A percentile compares a stretch with the other conserved stretches of the same genome.
Evolutionary conservation across 139 green algal species (phyloP).

Genomic region (Astrephomene gubernaculifera): DNA sequence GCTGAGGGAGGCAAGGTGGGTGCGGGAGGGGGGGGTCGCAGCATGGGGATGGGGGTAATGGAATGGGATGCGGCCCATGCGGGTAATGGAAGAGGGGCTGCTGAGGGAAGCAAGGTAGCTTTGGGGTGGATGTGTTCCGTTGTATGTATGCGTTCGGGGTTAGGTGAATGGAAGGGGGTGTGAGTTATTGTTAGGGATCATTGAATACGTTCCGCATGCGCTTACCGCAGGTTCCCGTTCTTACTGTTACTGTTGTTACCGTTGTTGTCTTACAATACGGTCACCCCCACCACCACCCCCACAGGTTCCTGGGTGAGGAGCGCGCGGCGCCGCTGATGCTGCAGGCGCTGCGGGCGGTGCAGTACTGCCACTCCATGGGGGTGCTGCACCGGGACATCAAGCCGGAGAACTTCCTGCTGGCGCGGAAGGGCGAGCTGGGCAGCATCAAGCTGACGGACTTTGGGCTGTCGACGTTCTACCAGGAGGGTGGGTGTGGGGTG

Average conservation of each 20-base stretch:
- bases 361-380: constrained; percentile 54
- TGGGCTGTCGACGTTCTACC: constrained; percentile 78
- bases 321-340: constrained; percentile 46
- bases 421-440: not conserved
- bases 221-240: too few species aligned
- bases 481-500: constrained; percentile 48
- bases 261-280: not conserved
- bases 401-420: constrained; percentile 76
- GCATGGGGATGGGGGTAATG: too few species aligned
- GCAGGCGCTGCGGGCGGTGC: constrained; percentile 41
- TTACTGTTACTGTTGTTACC: not conserved
- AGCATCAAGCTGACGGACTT: constrained; percentile 81
- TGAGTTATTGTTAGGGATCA: too few species aligned
- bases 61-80: too few species aligned
- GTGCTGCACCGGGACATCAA: constrained; percentile 76
- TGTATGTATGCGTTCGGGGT: too few species aligned
- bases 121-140: too few species aligned
- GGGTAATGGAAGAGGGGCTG: too few species aligned
- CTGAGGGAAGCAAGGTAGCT: too few species aligned
- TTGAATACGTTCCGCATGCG: too few species aligned
- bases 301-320: constrained; percentile 46
- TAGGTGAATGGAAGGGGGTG: too few species aligned
- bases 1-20: constrained; percentile 28
- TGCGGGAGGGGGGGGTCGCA: too few species aligned
- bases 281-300: too few species aligned